phyloP scores from a whole-genome alignment of 2,329 filamentous ascomycete genomes.

The Sclerotinia minor region DNA sequence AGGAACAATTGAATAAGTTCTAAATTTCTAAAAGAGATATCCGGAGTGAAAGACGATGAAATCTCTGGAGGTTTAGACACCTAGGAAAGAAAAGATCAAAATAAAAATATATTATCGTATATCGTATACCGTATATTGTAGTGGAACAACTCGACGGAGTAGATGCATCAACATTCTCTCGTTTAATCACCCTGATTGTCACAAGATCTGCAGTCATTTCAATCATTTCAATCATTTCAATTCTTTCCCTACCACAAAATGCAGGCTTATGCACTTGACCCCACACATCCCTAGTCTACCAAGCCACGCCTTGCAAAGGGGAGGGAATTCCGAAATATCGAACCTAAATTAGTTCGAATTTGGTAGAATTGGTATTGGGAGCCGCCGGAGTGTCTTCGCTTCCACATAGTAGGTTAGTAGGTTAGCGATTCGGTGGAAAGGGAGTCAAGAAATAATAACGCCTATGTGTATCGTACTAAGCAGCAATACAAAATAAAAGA shows the following conservation, averaged over 20 bases:
- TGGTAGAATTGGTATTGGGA: conserved; percentile 3
- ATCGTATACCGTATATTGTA: neutral
- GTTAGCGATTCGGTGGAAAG: conserved; percentile 17
- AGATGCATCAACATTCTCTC: neutral
- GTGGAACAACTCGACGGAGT: neutral
- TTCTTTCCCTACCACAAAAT: conserved; percentile 1
- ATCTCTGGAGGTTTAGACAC: neutral
- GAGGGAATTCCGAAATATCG: neutral
- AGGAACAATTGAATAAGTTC: neutral
- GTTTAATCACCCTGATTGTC: neutral
- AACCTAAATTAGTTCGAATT: neutral
- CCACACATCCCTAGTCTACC: neutral
- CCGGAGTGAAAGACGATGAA: neutral
- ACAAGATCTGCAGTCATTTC: conserved; percentile 18
- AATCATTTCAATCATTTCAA: conserved; percentile 12
- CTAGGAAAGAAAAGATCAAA: neutral
- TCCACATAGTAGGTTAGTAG: neutral
- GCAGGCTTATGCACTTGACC: conserved; percentile 13
- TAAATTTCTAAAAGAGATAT: neutral
- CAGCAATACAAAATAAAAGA: neutral
- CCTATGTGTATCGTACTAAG: neutral
- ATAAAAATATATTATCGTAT: too few relatives aligned
- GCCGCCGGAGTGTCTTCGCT: conserved; percentile 2
- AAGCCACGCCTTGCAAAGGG: conserved; percentile 1
- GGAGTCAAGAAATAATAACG: neutral